Base-by-base conservation (phyloP, 208 protist species). In the Leptomonas pyrrhocoris region DNA sequence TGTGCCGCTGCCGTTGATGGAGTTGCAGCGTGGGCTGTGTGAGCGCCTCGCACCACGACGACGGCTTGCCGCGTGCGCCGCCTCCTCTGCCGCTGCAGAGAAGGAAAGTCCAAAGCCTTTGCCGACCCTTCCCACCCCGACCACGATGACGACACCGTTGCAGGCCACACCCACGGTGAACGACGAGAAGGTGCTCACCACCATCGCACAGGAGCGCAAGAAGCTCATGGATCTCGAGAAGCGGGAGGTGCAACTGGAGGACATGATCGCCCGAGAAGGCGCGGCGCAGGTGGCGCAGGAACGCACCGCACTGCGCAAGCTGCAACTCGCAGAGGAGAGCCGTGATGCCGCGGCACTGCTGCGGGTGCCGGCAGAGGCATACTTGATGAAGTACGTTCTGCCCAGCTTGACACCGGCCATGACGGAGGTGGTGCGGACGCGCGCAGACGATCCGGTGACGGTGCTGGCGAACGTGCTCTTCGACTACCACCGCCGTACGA, bases 371-470 rank as follows among this genome's bases (percentile, higher is more conserved):
- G 81, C 84, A 54, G 80, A 96, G 64, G 76, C 79, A 60, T 98
- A 98, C 64, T 68, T 98, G 46, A 98, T 98, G 94, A 82, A 77
- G 58, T 91, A 98, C 53, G 94, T 98, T 16, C 59, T 98, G 63
- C 96, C 96, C 31, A 92, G 83, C 53, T 80, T 98, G 43, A 98
- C 94, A 12, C 85, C 90, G n/a, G 80, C 85, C 43, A 83, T 98
- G 54, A 81, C 93, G 36, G 86, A 96, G 68, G 89, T 98, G 18
- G 84, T 87, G 81, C 83, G 95, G 51, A 66, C 84, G 77, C 93
- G 93, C 6, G 89, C 96, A 12, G 90, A 97, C 11, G 94, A 98
- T 60, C 96, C 97, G 0, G 84, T 98, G 15, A 93, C 93, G n/a
- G 87, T 69, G 19, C 81, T 98, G 19, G 94, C 94, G 2, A 91